These are phyloP conservation scores for Spiraea crenata DNA, from an alignment of 331 rosid species.

Conservation along the genomic window DNA sequence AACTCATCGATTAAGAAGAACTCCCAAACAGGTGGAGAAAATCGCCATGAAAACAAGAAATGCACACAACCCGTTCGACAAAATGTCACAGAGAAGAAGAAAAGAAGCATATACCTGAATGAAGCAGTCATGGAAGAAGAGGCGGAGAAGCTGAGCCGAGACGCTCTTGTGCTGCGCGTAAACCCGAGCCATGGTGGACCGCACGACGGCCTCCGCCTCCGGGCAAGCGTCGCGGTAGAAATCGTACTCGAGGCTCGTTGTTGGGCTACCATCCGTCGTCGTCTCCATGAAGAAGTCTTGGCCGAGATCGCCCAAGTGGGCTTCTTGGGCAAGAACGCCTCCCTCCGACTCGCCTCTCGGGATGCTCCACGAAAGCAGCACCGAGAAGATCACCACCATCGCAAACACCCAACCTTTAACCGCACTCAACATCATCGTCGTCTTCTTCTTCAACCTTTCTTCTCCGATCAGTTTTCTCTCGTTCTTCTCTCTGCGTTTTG, in stretches of 20 bases:
- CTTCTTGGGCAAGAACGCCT: not conserved
- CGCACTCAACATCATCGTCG: not conserved
- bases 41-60: not conserved
- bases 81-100: not conserved
- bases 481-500: not conserved
- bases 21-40: not conserved
- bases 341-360: slow-evolving; percentile 42
- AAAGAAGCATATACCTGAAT: slow-evolving; percentile 38
- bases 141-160: slow-evolving; percentile 69
- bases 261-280: too few relatives aligned
- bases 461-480: not conserved
- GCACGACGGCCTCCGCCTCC: slow-evolving; percentile 51
- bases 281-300: slow-evolving; percentile 7
- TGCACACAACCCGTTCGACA: not conserved
- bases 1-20: not conserved
- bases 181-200: slow-evolving; percentile 43
- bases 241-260: slow-evolving; percentile 48
- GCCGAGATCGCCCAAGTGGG: not conserved
- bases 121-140: slow-evolving; percentile 92
- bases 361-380: slow-evolving; percentile 49
- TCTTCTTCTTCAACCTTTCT: too few relatives aligned
- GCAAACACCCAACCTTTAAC: slow-evolving; percentile 16
- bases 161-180: slow-evolving; percentile 46
- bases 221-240: slow-evolving; percentile 62
- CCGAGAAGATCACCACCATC: slow-evolving; percentile 34